Conservation (phyloP, 768 basidiomycete genomes). For the Lenzites betulinus region DNA sequence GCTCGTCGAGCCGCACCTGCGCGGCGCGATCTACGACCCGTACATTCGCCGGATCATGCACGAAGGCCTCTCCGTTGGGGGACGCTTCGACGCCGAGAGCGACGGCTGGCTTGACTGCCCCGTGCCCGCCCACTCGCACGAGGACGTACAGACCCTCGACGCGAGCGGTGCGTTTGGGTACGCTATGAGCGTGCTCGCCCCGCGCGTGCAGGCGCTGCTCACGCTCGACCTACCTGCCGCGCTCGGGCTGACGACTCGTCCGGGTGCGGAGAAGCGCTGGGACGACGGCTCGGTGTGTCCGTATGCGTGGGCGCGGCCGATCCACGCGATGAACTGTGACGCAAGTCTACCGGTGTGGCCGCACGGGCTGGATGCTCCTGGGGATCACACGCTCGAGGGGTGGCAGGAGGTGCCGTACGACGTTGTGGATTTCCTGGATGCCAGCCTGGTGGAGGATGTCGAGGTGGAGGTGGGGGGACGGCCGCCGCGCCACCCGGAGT, state of each 20-base stretch:
- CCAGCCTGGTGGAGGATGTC: conserved; percentile 17
- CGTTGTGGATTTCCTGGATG: conserved; percentile 6
- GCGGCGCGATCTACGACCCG: conserved; percentile 83
- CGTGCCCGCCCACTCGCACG: not conserved
- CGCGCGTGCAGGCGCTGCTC: conserved; percentile 20
- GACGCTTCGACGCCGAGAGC: conserved; percentile 44
- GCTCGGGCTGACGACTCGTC: conserved; percentile 16
- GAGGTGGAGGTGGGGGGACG: conserved; percentile 9
- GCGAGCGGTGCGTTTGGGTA: conserved; percentile 6
- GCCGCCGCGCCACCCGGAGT: conserved; percentile 33
- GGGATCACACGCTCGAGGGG: conserved; percentile 11
- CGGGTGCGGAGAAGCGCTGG: conserved; percentile 30
- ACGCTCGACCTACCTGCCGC: conserved; percentile 14
- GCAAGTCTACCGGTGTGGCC: conserved; percentile 71
- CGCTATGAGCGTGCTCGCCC: conserved; percentile 10
- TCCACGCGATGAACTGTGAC: conserved; percentile 76
- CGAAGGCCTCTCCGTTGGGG: conserved; percentile 62
- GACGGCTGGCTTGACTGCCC: conserved; percentile 73
- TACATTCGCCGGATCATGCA: conserved; percentile 85
- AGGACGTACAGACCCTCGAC: conserved; percentile 1
- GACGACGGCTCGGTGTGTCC: conserved; percentile 73
- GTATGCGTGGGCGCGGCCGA: conserved; percentile 71
- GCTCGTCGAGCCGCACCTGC: conserved; percentile 43
- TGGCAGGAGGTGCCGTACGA: conserved; percentile 5
- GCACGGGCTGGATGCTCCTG: conserved; percentile 53